Evolutionary conservation across 2,329 filamentous ascomycete species (phyloP).

Genomic region (Phialemoniopsis sp.): DNA sequence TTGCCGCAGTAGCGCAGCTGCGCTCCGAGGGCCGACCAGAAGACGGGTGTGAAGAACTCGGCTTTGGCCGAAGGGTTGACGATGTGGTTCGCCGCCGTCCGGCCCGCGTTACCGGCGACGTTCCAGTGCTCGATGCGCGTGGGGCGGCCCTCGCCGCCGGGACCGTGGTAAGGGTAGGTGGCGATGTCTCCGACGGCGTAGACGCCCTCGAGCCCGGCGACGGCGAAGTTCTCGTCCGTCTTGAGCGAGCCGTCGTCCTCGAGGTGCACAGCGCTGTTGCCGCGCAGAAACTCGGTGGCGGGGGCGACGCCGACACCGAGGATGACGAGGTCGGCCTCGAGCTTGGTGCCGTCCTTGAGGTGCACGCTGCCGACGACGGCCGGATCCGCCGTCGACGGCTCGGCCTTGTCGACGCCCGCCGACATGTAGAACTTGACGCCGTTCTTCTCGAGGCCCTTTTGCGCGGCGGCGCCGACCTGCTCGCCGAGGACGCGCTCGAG

Average conservation of each 20-base stretch:
- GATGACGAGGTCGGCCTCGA: conserved; percentile 86
- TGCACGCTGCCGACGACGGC: conserved; percentile 74
- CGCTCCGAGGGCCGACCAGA: conserved; percentile 89
- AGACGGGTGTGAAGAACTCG: conserved; percentile 83
- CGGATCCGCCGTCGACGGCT: conserved; percentile 62
- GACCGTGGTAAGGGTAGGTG: conserved; percentile 89
- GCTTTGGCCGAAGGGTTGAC: conserved; percentile 56
- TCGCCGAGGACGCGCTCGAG: conserved; percentile 83
- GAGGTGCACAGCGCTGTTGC: conserved; percentile 65
- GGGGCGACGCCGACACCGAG: conserved; percentile 87
- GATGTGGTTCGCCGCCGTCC: conserved; percentile 75
- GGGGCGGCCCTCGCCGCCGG: conserved; percentile 68
- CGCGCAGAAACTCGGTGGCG: conserved; percentile 75
- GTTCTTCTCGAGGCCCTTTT: conserved; percentile 73
- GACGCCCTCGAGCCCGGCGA: conserved; percentile 74
- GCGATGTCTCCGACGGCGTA: conserved; percentile 96
- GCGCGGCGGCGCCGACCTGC: conserved; percentile 76
- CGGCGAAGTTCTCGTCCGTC: conserved; percentile 75
- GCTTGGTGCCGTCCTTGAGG: conserved; percentile 78
- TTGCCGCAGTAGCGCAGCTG: conserved; percentile 95
- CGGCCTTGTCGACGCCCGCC: conserved; percentile 78
- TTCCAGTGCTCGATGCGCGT: conserved; percentile 98
- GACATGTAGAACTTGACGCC: conserved; percentile 86
- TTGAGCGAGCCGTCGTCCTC: conserved; percentile 82
- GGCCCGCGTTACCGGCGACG: conserved; percentile 90